Evolutionary conservation across 768 basidiomycete species (phyloP).

Genomic region (Mycena leptocephala): DNA sequence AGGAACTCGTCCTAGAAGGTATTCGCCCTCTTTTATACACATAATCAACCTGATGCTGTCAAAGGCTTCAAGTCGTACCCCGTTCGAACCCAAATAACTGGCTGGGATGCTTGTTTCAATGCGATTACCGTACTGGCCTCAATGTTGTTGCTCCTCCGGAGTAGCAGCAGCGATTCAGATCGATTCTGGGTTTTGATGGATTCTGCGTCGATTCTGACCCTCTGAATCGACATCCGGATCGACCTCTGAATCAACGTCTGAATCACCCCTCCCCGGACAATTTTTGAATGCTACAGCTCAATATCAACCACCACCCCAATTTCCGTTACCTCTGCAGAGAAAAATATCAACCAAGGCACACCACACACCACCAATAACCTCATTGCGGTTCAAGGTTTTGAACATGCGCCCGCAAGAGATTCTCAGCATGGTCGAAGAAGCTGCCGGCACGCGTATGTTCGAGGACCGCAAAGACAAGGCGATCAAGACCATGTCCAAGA

Average conservation of each 20-base stretch:
- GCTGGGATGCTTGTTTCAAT: conserved; percentile 99
- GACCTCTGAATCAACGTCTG: too few species aligned
- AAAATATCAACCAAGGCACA: conserved; percentile 96
- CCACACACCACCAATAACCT: too few species aligned
- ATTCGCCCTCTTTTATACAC: background rate
- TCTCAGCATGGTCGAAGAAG: conserved; percentile 98
- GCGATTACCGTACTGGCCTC: conserved; percentile 96
- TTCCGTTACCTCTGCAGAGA: conserved; percentile 99
- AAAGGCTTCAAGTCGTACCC: conserved; percentile 98
- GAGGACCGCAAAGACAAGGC: conserved; percentile 99
- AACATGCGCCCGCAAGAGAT: conserved; percentile 99
- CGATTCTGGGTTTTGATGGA: too few species aligned
- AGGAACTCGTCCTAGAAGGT: conserved; percentile 96
- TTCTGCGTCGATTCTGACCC: too few species aligned
- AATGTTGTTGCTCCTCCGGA: too few species aligned
- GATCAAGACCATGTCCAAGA: conserved; percentile 95
- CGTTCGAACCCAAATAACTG: conserved; percentile 94
- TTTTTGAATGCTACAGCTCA: too few species aligned
- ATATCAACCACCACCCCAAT: conserved; percentile 99
- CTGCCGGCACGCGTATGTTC: conserved; percentile 98
- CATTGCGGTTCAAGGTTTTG: conserved; percentile 69
- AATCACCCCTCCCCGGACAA: too few species aligned
- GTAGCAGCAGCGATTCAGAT: too few species aligned
- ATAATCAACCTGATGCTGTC: background rate
- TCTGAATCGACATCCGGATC: too few species aligned